A percentile compares a stretch with the other conserved stretches of the same genome.
These are phyloP conservation scores for California macrophylla DNA, from an alignment of 441 rosid species.

Conservation along the genomic window DNA sequence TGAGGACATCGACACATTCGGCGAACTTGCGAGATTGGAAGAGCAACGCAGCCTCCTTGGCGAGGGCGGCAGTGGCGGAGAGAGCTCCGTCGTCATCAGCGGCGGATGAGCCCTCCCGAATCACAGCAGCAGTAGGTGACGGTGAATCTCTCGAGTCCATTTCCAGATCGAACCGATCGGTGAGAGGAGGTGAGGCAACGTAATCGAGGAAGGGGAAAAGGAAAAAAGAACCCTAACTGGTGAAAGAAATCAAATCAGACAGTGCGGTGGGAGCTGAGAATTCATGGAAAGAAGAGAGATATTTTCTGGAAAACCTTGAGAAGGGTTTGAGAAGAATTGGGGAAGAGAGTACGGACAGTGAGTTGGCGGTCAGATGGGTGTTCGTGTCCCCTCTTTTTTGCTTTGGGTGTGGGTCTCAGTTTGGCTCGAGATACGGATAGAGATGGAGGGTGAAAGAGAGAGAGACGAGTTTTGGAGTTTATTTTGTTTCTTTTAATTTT, in stretches of 20 bases:
- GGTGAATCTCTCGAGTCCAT: slow-evolving; percentile 74
- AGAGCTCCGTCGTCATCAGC: slow-evolving; percentile 48
- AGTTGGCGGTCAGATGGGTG: background rate
- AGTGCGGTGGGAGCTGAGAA: slow-evolving; percentile 2
- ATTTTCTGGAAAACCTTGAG: background rate
- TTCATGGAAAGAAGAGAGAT: background rate
- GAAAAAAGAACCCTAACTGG: background rate
- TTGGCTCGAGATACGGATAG: too few relatives aligned
- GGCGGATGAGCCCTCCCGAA: slow-evolving; percentile 27
- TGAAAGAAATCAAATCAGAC: background rate
- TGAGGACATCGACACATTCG: slow-evolving; percentile 59
- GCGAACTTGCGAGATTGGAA: slow-evolving; percentile 60
- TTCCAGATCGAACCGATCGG: slow-evolving; percentile 32
- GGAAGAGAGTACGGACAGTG: background rate
- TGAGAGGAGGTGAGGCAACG: background rate
- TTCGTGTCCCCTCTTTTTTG: background rate
- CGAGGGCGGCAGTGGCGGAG: slow-evolving; percentile 46
- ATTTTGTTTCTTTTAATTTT: too few relatives aligned
- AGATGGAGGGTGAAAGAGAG: too few relatives aligned
- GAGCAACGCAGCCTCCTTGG: slow-evolving; percentile 59
- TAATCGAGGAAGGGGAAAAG: background rate
- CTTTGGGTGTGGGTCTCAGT: background rate
- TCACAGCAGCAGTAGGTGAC: slow-evolving; percentile 20
- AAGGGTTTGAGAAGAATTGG: slow-evolving; percentile 1
- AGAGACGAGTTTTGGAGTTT: too few relatives aligned